A percentile compares a stretch with the other conserved stretches of the same genome.
Conservation (phyloP, 306 rosid species). For the Vigna nakashimae region DNA sequence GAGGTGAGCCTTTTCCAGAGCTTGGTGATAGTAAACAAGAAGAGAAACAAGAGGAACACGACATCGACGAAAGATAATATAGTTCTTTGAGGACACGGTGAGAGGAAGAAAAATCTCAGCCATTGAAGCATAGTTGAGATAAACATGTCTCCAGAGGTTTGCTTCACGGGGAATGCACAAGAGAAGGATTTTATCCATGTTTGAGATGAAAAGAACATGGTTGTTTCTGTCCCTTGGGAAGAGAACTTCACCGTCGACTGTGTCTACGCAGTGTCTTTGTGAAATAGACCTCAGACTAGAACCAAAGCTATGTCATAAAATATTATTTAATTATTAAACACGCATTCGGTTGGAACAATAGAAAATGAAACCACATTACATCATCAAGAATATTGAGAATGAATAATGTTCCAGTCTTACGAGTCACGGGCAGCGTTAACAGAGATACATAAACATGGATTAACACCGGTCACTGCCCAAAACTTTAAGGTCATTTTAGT, state of each 20-base stretch:
- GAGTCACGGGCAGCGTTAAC: no score
- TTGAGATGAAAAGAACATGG: slow-evolving; percentile 52
- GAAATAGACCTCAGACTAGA: neutral
- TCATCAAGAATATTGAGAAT: no score
- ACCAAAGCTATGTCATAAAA: neutral
- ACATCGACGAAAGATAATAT: slow-evolving; percentile 54
- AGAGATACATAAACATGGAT: no score
- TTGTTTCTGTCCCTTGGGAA: neutral
- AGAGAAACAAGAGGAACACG: slow-evolving; percentile 54
- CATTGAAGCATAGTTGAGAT: slow-evolving; percentile 54
- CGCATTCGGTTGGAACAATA: no score
- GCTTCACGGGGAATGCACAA: slow-evolving; percentile 50
- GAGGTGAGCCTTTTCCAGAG: slow-evolving; percentile 52
- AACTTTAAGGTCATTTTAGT: no score
- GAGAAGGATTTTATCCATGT: slow-evolving; percentile 37
- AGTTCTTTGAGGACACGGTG: slow-evolving; percentile 79
- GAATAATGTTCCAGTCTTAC: no score
- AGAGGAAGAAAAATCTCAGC: slow-evolving; percentile 65
- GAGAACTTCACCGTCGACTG: neutral
- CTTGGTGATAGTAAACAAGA: slow-evolving; percentile 53
- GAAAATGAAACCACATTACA: no score
- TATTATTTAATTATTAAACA: no score
- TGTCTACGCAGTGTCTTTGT: neutral
- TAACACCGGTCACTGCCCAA: no score
- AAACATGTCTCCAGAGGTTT: slow-evolving; percentile 47